Percentiles rank a stretch among this genome's conserved stretches.
Conservation (phyloP, 1,284 basidiomycete species). For the Leccinum insolens region DNA sequence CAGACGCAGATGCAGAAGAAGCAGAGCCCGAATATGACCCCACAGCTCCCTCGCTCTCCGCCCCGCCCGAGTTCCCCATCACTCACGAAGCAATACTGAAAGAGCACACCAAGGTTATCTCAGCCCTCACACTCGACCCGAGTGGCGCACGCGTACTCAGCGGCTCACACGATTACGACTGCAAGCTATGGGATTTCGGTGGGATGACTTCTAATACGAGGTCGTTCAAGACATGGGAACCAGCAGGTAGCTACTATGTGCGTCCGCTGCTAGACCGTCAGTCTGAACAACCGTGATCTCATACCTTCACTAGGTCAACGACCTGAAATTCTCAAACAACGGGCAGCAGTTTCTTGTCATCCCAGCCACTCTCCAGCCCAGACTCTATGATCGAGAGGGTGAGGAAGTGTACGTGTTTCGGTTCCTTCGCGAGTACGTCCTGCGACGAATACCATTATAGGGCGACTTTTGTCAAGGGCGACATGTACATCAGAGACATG, state of each 20-base stretch:
- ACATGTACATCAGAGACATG: constrained; percentile 98
- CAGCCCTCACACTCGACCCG: constrained; percentile 89
- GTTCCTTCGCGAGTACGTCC: constrained; percentile 30
- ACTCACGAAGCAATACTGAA: constrained; percentile 90
- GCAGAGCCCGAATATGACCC: constrained; percentile 69
- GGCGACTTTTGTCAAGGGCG: constrained; percentile 90
- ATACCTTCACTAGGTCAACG: constrained; percentile 67
- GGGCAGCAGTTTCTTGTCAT: constrained; percentile 85
- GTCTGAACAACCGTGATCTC: constrained; percentile 2
- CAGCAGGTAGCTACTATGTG: constrained; percentile 91
- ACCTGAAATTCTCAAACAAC: constrained; percentile 85
- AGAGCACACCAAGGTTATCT: constrained; percentile 94
- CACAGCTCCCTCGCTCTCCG: constrained; percentile 33
- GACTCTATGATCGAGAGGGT: constrained; percentile 88
- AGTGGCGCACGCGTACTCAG: constrained; percentile 91
- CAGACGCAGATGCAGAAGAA: constrained; percentile 27
- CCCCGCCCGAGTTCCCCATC: constrained; percentile 70
- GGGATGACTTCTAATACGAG: constrained; percentile 91
- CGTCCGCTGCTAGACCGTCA: constrained; percentile 34
- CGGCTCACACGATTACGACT: constrained; percentile 95
- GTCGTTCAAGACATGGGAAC: constrained; percentile 96
- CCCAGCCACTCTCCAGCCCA: constrained; percentile 88
- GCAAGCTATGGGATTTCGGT: constrained; percentile 99
- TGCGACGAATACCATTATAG: constrained; percentile 59
- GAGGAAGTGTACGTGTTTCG: constrained; percentile 76